These are phyloP conservation scores for Emergomyces orientalis DNA, from an alignment of 2,329 filamentous ascomycete genomes.

Conservation along the genomic window DNA sequence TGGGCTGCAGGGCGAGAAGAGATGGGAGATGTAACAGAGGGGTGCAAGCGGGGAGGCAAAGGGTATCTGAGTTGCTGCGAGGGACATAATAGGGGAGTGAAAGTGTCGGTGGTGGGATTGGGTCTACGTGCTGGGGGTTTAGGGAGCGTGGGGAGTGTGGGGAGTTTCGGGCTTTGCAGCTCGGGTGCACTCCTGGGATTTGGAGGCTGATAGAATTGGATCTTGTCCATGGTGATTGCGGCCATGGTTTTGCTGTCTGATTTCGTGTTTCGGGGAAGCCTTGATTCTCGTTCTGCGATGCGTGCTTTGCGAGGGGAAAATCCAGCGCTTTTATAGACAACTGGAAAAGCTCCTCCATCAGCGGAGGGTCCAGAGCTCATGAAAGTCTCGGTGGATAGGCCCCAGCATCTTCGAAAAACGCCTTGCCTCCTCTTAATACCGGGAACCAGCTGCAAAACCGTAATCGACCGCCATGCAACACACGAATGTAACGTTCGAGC, in stretches of 20 bases:
- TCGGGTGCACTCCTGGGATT: not conserved
- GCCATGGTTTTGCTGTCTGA: not conserved
- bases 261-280: not conserved
- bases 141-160: not conserved
- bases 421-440: no score
- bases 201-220: not conserved
- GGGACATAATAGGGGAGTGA: not conserved
- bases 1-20: not conserved
- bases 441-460: no score
- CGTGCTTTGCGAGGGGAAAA: not conserved
- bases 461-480: no score
- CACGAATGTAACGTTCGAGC: no score
- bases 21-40: not conserved
- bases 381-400: not conserved
- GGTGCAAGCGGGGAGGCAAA: not conserved
- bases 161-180: not conserved
- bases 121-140: not conserved
- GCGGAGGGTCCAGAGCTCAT: not conserved
- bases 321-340: not conserved
- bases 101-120: not conserved
- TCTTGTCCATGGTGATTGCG: not conserved
- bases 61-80: not conserved
- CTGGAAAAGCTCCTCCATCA: not conserved
- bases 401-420: not conserved
- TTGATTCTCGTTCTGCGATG: not conserved